phyloP scores from a whole-genome alignment of 179 eudicot species.

The Silene coronaria region DNA sequence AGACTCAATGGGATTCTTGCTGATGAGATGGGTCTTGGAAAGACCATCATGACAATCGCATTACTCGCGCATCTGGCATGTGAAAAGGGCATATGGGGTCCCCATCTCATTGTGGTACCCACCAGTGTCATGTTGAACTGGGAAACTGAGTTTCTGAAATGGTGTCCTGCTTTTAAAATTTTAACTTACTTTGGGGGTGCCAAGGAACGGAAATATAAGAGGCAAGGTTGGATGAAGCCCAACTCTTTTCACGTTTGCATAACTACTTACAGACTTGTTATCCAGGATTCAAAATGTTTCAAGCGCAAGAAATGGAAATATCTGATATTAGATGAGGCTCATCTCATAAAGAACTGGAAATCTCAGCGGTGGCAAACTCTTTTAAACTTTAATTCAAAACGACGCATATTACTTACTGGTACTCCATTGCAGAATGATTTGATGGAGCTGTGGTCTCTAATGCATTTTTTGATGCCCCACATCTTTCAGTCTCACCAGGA shows the following conservation, averaged over 20 bases:
- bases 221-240: conserved; percentile 99
- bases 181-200: conserved; percentile 98
- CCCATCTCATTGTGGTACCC: conserved; percentile 98
- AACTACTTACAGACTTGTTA: conserved; percentile 95
- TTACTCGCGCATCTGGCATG: conserved; percentile 94
- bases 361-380: conserved; percentile 99
- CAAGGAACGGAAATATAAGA: conserved; percentile 80
- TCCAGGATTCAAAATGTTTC: conserved; percentile 93
- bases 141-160: conserved; percentile 99
- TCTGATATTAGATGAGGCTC: conserved; percentile 97
- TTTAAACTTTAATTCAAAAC: conserved; percentile 84
- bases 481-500: conserved; percentile 99
- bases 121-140: conserved; percentile 99
- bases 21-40: conserved; percentile 99
- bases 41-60: conserved; percentile 99
- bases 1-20: conserved; percentile 97
- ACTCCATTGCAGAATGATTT: conserved; percentile 99
- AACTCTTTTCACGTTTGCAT: conserved; percentile 93
- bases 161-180: conserved; percentile 99
- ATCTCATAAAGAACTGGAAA: conserved; percentile 98
- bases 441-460: conserved; percentile 98
- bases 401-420: conserved; percentile 96
- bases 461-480: conserved; percentile 99
- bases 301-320: conserved; percentile 99
- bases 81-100: conserved; percentile 99